Base-by-base conservation (phyloP, 2,329 filamentous ascomycete species). In the Pseudogymnoascus sp. region DNA sequence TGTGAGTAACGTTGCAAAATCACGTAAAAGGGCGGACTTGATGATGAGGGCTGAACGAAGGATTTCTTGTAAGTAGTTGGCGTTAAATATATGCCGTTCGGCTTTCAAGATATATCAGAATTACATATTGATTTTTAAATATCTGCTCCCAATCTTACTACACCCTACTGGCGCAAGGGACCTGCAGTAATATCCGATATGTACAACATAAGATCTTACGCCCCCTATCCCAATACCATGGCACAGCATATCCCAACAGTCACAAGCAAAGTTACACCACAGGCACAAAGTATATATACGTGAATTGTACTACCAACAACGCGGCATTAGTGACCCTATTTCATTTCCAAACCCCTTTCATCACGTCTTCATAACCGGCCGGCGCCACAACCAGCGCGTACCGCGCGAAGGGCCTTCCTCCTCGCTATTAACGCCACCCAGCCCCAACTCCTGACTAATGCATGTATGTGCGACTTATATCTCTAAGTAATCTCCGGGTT, bases 271-370 rank as follows among this genome's bases (percentile, higher is more conserved):
- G 28, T 57, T 31, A 57, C 51, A 57, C 51, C 28, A 54, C 48
- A 57, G n/a, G 6, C 51, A 57, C 51, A 57, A 19, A 21, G n/a
- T 57, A 34, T 57, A 57, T 57, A 21, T 57, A 57, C 28, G 25
- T 57, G 51, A 57, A 57, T 57, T 57, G 51, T 57, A 57, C 51
- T 57, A 21, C 51, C 51, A 57, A 57, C 51, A 57, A 57, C 10
- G 10, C 3, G n/a, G 28, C 10, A 57, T 57, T 57, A 57, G 28
- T 57, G 34, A 57, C 51, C 51, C n/a, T 57, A 34, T 34, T 57
- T 28, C 51, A 57, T 57, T 34, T 57, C 51, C 51, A 57, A 57
- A 34, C 28, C 51, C 51, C 25, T 57, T 31, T 34, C 51, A 34
- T 34, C 51, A 8, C 51, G n/a, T 16, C 51, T 34, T 57, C 51